phyloP scores from a whole-genome alignment of 2,329 filamentous ascomycete genomes.

The Colletotrichum agaves region DNA sequence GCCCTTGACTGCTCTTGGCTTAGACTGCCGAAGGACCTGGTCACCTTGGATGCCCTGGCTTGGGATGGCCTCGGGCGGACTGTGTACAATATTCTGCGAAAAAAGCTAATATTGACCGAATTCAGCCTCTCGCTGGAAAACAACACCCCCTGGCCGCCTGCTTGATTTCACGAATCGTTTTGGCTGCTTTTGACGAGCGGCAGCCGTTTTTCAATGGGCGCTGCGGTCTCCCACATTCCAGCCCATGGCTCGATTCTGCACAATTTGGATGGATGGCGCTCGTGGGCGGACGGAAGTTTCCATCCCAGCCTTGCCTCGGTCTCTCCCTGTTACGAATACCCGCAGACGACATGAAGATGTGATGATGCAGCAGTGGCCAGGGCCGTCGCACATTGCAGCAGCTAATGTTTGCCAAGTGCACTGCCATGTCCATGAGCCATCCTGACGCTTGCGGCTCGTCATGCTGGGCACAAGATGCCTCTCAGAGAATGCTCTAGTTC shows the following conservation, averaged over 20 bases:
- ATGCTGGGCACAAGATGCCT: background rate
- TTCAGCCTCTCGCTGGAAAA: conserved; percentile 3
- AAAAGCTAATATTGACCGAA: no score
- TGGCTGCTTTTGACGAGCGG: conserved; percentile 7
- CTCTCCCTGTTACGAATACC: background rate
- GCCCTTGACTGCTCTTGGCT: conserved; percentile 20
- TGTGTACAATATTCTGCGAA: background rate
- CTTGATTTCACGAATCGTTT: conserved; percentile 9
- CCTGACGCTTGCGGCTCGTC: background rate
- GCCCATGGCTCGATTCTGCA: conserved; percentile 2
- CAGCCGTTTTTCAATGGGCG: conserved; percentile 15
- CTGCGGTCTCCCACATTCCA: conserved; percentile 25
- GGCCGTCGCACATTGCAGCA: background rate
- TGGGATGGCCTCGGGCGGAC: background rate
- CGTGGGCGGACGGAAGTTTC: background rate
- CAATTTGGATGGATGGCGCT: background rate
- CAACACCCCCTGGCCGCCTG: background rate
- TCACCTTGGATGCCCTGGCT: conserved; percentile 17
- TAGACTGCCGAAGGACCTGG: conserved; percentile 27
- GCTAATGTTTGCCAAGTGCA: conserved; percentile 10
- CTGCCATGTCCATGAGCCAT: background rate
- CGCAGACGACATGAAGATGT: background rate
- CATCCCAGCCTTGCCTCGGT: conserved; percentile 1
- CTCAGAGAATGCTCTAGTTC: background rate
- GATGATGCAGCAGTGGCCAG: conserved; percentile 5